Conservation (phyloP, 345 rosid species). For the Eucalyptus albens region DNA sequence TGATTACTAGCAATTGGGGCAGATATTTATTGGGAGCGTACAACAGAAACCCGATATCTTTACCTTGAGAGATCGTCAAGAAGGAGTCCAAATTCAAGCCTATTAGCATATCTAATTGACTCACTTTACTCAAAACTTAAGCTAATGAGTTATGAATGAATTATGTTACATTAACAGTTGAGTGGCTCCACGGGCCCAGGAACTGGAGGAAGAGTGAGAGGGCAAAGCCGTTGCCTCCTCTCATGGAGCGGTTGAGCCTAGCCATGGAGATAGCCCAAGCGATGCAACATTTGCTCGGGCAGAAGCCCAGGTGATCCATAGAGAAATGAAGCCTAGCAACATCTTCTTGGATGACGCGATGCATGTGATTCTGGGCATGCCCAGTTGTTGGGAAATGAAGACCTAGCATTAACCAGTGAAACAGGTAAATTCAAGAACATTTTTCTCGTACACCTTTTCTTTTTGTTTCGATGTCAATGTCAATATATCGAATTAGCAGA, state of each 20-base stretch:
- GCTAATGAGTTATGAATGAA: too few relatives aligned
- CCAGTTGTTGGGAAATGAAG: slow-evolving; percentile 19
- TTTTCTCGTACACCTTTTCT: neutral
- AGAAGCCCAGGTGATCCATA: slow-evolving; percentile 38
- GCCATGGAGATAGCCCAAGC: slow-evolving; percentile 48
- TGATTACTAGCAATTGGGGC: too few relatives aligned
- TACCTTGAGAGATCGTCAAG: too few relatives aligned
- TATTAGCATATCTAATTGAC: too few relatives aligned
- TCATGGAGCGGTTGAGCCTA: slow-evolving; percentile 12
- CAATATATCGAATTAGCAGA: neutral
- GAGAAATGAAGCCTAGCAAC: slow-evolving; percentile 58
- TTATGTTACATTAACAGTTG: neutral
- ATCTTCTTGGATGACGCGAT: slow-evolving; percentile 32
- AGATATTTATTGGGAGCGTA: too few relatives aligned
- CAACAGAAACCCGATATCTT: too few relatives aligned
- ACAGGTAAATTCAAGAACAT: slow-evolving; percentile 10
- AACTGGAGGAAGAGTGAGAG: slow-evolving; percentile 5
- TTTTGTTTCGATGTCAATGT: neutral
- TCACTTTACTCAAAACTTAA: too few relatives aligned
- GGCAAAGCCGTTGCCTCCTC: slow-evolving; percentile 18
- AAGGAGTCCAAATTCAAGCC: rapidly evolving
- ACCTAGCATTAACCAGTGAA: slow-evolving; percentile 48
- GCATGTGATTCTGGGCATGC: slow-evolving; percentile 56
- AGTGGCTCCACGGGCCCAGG: slow-evolving; percentile 43
- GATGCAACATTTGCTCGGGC: slow-evolving; percentile 55